Percentiles rank a stretch among this genome's conserved stretches.
phyloP scores from a whole-genome alignment of 306 rosid genomes.

The Pachyrhizus erosus region DNA sequence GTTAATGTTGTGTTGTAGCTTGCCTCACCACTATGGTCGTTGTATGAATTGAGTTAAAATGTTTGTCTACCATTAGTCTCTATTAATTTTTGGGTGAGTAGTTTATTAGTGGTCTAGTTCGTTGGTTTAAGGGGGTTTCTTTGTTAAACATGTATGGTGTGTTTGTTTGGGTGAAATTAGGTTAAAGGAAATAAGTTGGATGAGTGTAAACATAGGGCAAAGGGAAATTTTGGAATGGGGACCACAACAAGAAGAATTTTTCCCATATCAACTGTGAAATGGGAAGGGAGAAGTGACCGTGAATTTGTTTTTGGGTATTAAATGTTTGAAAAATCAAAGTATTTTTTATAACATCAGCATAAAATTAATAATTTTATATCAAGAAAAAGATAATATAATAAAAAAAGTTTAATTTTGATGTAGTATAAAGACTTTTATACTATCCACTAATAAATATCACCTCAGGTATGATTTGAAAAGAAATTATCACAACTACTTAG shows the following conservation, averaged over 20 bases:
- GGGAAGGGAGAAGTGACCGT: neutral
- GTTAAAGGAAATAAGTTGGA: neutral
- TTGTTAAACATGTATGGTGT: constrained; percentile 1
- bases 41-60: constrained; percentile 10
- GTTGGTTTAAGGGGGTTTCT: neutral
- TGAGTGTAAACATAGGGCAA: neutral
- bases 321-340: neutral
- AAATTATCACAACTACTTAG: neutral
- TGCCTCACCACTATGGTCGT: neutral
- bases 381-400: neutral
- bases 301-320: neutral
- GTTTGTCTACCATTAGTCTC: neutral
- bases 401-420: neutral
- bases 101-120: constrained; percentile 9
- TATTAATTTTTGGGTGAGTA: neutral
- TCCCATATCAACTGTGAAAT: neutral
- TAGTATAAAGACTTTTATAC: neutral
- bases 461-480: neutral
- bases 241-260: neutral
- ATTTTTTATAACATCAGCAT: neutral
- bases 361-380: neutral
- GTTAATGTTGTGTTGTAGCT: constrained; percentile 10
- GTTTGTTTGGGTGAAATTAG: neutral
- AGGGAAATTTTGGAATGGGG: neutral
- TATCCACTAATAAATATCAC: neutral